Percentiles rank a stretch among this genome's conserved stretches.
Conservation (phyloP, 2,329 filamentous ascomycete genomes). For the Penicillium griseofulvum region DNA sequence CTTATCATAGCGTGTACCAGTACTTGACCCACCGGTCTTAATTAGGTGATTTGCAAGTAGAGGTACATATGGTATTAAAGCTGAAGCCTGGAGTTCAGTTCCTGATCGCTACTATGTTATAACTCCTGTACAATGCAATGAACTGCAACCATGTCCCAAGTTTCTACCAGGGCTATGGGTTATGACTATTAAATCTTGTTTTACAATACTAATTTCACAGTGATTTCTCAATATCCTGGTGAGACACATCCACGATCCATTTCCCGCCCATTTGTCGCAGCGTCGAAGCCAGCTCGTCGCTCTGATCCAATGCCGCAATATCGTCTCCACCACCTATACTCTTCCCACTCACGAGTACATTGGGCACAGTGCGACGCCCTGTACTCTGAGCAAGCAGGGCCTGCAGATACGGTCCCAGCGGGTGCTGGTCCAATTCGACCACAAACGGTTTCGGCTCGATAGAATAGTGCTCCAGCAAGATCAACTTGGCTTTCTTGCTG, state of each 20-base stretch:
- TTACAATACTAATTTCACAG: conserved; percentile 4
- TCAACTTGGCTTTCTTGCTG: conserved; percentile 78
- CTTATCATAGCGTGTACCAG: conserved; percentile 14
- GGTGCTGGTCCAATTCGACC: conserved; percentile 84
- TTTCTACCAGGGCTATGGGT: background rate
- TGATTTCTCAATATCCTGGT: conserved; percentile 15
- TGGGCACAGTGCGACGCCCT: conserved; percentile 82
- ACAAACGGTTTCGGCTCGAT: conserved; percentile 81
- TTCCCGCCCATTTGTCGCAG: conserved; percentile 72
- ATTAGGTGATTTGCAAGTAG: background rate
- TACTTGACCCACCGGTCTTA: background rate
- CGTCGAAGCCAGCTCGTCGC: conserved; percentile 66
- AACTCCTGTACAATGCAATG: background rate
- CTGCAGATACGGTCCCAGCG: conserved; percentile 71
- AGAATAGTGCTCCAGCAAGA: conserved; percentile 79
- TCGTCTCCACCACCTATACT: conserved; percentile 92
- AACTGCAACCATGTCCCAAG: background rate
- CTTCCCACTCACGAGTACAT: conserved; percentile 81
- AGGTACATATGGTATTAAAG: conserved; percentile 1
- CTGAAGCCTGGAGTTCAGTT: background rate
- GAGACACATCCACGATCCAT: conserved; percentile 48
- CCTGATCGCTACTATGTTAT: conserved; percentile 3
- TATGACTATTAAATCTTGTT: background rate
- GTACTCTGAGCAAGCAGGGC: conserved; percentile 69
- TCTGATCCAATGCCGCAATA: conserved; percentile 67